These are phyloP conservation scores for Picea abies DNA, from an alignment of 83 land plant genomes.

Conservation along the genomic window DNA sequence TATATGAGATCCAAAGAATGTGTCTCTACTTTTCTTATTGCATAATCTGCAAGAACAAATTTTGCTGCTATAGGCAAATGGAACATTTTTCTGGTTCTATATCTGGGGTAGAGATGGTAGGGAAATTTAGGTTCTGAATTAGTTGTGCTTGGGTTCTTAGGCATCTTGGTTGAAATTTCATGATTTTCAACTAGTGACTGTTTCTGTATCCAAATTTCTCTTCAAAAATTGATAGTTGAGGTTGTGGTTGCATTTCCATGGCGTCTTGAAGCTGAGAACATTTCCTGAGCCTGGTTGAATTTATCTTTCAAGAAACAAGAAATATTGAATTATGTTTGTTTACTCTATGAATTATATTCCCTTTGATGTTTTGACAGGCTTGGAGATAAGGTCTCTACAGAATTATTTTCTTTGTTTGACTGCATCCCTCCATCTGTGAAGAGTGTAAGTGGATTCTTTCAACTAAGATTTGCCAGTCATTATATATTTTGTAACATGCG, in stretches of 20 bases:
- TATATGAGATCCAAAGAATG: background rate
- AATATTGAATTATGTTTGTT: background rate
- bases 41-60: background rate
- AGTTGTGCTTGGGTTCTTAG: background rate
- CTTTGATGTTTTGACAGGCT: slow-evolving; percentile 25
- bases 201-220: background rate
- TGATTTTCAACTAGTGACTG: background rate
- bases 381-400: slow-evolving; percentile 36
- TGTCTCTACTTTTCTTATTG: background rate
- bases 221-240: background rate
- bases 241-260: background rate
- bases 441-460: slow-evolving; percentile 19
- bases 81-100: background rate
- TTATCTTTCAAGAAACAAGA: background rate
- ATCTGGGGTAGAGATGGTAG: background rate
- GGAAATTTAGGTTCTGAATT: background rate
- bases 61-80: background rate
- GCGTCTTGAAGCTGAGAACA: background rate
- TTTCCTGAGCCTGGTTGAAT: background rate
- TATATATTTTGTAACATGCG: background rate
- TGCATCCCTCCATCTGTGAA: slow-evolving; percentile 20
- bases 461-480: background rate
- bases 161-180: background rate
- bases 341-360: background rate
- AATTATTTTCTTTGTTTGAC: slow-evolving; percentile 33